Conservation (phyloP, 352 stramenopile genomes). For the Globisporangium ultimum region DNA sequence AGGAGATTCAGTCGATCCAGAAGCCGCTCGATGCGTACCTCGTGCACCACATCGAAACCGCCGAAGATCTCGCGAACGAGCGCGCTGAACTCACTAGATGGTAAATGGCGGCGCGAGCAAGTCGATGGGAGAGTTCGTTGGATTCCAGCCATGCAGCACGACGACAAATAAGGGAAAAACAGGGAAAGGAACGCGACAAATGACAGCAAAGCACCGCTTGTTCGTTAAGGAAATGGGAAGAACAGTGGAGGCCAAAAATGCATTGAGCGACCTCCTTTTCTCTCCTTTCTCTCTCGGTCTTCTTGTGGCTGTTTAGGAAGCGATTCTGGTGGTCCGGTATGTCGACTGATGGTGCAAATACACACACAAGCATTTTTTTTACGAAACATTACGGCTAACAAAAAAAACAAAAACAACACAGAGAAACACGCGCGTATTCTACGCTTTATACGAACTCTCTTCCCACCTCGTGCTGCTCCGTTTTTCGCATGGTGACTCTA, state of each 20-base stretch:
- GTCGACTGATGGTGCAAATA: neutral
- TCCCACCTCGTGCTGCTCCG: too few species aligned
- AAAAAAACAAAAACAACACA: constrained; percentile 5
- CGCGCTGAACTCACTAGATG: constrained; percentile 78
- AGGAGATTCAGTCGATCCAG: constrained; percentile 87
- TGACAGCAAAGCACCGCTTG: neutral
- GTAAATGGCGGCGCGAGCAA: constrained; percentile 33
- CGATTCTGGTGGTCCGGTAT: constrained; percentile 10
- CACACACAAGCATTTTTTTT: neutral
- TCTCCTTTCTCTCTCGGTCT: too few species aligned
- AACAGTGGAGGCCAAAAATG: neutral
- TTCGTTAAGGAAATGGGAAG: neutral
- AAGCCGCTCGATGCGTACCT: constrained; percentile 78
- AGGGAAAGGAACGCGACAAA: too few species aligned
- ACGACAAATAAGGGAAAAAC: too few species aligned
- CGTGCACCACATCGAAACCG: constrained; percentile 43
- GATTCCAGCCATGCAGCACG: too few species aligned
- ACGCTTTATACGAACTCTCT: neutral
- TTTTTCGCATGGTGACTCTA: too few species aligned
- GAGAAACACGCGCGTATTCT: neutral
- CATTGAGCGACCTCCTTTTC: neutral
- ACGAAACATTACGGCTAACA: constrained; percentile 1
- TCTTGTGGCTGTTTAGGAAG: neutral
- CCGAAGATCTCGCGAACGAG: constrained; percentile 64
- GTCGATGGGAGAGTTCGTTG: neutral